A percentile compares a stretch with the other conserved stretches of the same genome.
phyloP scores from a whole-genome alignment of 1,284 basidiomycete species.

The Stereum hirsutum region DNA sequence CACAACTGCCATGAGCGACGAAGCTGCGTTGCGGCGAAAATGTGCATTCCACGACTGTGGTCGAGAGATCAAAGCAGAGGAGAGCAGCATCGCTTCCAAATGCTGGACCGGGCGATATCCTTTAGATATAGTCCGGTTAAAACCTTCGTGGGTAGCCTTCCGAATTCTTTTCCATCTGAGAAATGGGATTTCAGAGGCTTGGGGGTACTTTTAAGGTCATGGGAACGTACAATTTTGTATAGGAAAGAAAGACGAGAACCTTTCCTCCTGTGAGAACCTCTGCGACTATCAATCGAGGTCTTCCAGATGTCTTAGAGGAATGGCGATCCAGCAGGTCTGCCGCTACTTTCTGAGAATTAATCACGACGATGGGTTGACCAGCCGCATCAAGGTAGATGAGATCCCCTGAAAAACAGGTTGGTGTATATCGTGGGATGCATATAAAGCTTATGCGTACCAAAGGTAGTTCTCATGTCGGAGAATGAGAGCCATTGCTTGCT shows the following conservation, averaged over 20 bases:
- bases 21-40: constrained; percentile 1
- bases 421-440: too few relatives aligned
- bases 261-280: constrained; percentile 1
- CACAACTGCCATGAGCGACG: constrained; percentile 2
- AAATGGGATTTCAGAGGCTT: background rate
- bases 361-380: constrained; percentile 13
- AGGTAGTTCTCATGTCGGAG: background rate
- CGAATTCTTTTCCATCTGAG: background rate
- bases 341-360: constrained; percentile 13
- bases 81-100: background rate
- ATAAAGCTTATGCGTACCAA: background rate
- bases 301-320: constrained; percentile 13
- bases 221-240: constrained; percentile 1
- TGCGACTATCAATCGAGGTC: constrained; percentile 8
- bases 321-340: constrained; percentile 16
- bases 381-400: constrained; percentile 14
- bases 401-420: constrained; percentile 11
- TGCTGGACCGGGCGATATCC: background rate
- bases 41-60: constrained; percentile 1
- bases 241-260: background rate
- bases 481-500: background rate
- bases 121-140: background rate
- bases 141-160: background rate
- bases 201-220: too few relatives aligned
- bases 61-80: background rate